A percentile compares a stretch with the other conserved stretches of the same genome.
These are phyloP conservation scores for Synchytrium microbalum DNA, from an alignment of 371 early-diverging fungal species.

Conservation along the genomic window DNA sequence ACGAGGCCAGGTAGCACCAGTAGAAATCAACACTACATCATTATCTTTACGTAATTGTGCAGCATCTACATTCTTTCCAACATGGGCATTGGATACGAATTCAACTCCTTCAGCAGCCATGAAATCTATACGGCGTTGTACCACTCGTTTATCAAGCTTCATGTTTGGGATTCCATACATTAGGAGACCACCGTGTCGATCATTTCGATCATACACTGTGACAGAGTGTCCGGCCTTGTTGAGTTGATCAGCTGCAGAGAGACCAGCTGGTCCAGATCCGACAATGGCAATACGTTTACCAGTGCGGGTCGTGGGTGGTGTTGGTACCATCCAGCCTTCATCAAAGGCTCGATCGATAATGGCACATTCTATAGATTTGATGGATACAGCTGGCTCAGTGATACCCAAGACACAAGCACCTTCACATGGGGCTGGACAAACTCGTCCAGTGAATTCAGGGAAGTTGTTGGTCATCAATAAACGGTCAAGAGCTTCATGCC, in stretches of 20 bases:
- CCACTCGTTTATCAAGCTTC: conserved; percentile 94
- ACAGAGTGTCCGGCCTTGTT: conserved; percentile 92
- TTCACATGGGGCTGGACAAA: conserved; percentile 94
- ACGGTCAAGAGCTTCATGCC: conserved; percentile 88
- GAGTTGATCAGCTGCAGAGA: conserved; percentile 93
- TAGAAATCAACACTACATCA: conserved; percentile 83
- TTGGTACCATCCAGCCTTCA: conserved; percentile 89
- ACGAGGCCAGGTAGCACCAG: conserved; percentile 95
- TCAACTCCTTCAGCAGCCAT: conserved; percentile 84
- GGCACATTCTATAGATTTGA: conserved; percentile 95
- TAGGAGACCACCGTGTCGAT: conserved; percentile 91
- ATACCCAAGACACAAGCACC: conserved; percentile 88
- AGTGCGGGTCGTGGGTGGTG: conserved; percentile 67
- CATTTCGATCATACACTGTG: conserved; percentile 93
- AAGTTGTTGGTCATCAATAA: conserved; percentile 96
- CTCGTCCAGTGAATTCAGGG: conserved; percentile 74
- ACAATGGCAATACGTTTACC: conserved; percentile 82
- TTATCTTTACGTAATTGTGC: conserved; percentile 49
- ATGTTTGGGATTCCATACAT: conserved; percentile 99
- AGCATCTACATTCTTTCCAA: conserved; percentile 76
- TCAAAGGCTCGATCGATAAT: conserved; percentile 93
- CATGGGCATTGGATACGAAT: conserved; percentile 76
- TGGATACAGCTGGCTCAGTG: conserved; percentile 83
- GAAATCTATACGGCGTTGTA: conserved; percentile 87
- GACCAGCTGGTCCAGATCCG: conserved; percentile 93